These are phyloP conservation scores for Fusarium sp. DNA, from an alignment of 2,329 filamentous ascomycete species.

Conservation along the genomic window DNA sequence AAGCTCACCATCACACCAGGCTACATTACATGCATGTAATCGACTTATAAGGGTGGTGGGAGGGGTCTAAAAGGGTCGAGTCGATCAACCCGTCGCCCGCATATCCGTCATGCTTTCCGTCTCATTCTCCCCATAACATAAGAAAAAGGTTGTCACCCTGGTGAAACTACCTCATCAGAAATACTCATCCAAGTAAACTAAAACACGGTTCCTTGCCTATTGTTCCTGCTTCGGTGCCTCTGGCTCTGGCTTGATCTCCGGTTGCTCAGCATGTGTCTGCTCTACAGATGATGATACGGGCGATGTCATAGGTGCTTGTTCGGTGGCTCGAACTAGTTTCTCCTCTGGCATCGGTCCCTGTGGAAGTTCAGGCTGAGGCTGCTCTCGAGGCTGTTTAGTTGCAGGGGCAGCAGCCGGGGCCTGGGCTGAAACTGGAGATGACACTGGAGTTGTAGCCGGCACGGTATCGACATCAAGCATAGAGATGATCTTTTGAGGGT, in stretches of 20 bases:
- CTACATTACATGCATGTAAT: constrained; percentile 47
- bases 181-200: constrained; percentile 12
- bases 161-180: constrained; percentile 5
- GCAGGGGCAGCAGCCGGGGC: not conserved
- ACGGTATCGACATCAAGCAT: constrained; percentile 29
- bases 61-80: constrained; percentile 12
- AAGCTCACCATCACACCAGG: constrained; percentile 29
- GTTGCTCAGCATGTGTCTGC: constrained; percentile 11
- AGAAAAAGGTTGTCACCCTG: constrained; percentile 24
- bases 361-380: constrained; percentile 1
- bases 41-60: constrained; percentile 36
- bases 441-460: not conserved
- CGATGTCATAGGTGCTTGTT: constrained; percentile 11
- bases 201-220: constrained; percentile 9
- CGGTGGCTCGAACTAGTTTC: constrained; percentile 7
- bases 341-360: constrained; percentile 18
- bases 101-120: constrained; percentile 32
- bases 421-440: constrained; percentile 7
- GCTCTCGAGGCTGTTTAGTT: constrained; percentile 14
- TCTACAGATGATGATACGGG: constrained; percentile 4
- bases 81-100: constrained; percentile 25
- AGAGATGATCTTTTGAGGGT: constrained; percentile 29
- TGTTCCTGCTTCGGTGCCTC: constrained; percentile 25
- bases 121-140: constrained; percentile 26
- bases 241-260: constrained; percentile 23